Conservation (phyloP, 148 eudicot genomes). For the Hydrangea macrophylla region DNA sequence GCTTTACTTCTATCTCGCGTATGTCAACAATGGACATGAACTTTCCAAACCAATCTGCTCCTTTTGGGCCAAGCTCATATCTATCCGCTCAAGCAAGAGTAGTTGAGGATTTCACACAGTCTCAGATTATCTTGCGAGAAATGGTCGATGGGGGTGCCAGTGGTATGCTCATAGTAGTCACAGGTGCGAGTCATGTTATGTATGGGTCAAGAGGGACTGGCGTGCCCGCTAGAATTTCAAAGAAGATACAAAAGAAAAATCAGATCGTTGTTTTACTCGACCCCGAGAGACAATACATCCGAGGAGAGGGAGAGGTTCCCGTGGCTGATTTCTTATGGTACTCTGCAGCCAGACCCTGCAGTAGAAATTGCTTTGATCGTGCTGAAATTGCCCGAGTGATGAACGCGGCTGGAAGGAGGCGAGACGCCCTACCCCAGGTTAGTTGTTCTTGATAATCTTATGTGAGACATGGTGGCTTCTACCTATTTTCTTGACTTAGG, state of each 20-base stretch:
- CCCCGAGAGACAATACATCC: slow-evolving; percentile 83
- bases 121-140: slow-evolving; percentile 73
- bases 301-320: slow-evolving; percentile 94
- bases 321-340: slow-evolving; percentile 98
- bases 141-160: slow-evolving; percentile 58
- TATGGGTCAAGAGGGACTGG: slow-evolving; percentile 94
- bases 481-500: slow-evolving; percentile 1
- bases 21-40: slow-evolving; percentile 54
- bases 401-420: slow-evolving; percentile 96
- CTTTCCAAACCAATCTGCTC: slow-evolving; percentile 46
- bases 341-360: slow-evolving; percentile 95
- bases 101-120: slow-evolving; percentile 81
- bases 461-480: neutral
- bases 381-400: slow-evolving; percentile 98
- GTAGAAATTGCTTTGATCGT: slow-evolving; percentile 92
- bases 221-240: slow-evolving; percentile 84
- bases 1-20: slow-evolving; percentile 63
- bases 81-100: slow-evolving; percentile 84
- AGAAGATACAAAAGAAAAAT: slow-evolving; percentile 90
- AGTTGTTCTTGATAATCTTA: slow-evolving; percentile 3
- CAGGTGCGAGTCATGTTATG: slow-evolving; percentile 86
- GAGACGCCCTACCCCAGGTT: slow-evolving; percentile 97
- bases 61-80: slow-evolving; percentile 88
- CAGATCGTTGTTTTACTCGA: slow-evolving; percentile 83
- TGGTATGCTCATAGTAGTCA: slow-evolving; percentile 85